phyloP scores from a whole-genome alignment of 129 eudicot species.

The Calendula officinalis region DNA sequence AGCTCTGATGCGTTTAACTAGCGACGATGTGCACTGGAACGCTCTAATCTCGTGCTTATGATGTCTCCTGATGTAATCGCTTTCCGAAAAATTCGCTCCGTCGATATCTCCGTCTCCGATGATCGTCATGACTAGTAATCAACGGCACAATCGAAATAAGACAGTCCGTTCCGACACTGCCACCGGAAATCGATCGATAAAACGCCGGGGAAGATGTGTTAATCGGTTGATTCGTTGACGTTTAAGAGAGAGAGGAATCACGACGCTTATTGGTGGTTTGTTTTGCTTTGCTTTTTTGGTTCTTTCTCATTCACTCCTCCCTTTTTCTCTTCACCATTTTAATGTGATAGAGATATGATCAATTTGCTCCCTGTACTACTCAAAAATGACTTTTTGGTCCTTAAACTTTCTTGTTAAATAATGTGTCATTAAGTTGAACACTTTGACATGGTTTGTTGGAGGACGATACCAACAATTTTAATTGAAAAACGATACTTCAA shows the following conservation, averaged over 20 bases:
- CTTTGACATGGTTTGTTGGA: too few species aligned
- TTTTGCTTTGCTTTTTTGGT: background rate
- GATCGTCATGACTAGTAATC: constrained; percentile 2
- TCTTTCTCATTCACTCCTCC: constrained; percentile 7
- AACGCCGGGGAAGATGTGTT: background rate
- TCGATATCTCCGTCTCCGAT: background rate
- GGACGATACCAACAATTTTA: too few species aligned
- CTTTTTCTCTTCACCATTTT: background rate
- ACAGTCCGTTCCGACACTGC: too few species aligned
- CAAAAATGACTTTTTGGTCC: background rate
- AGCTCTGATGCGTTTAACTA: constrained; percentile 10
- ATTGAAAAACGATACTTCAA: too few species aligned
- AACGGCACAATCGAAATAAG: too few species aligned
- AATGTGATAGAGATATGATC: background rate
- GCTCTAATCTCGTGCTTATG: constrained; percentile 18
- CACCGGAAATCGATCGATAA: background rate
- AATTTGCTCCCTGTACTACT: background rate
- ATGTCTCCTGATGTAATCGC: constrained; percentile 12
- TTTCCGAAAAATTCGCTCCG: background rate
- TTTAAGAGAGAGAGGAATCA: background rate
- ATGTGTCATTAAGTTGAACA: too few species aligned
- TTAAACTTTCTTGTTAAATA: too few species aligned
- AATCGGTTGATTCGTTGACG: constrained; percentile 7
- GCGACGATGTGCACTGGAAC: constrained; percentile 9
- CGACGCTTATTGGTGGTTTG: constrained; percentile 6